These are phyloP conservation scores for Pseudogymnoascus sp. DNA, from an alignment of 2,329 filamentous ascomycete species.

Conservation along the genomic window DNA sequence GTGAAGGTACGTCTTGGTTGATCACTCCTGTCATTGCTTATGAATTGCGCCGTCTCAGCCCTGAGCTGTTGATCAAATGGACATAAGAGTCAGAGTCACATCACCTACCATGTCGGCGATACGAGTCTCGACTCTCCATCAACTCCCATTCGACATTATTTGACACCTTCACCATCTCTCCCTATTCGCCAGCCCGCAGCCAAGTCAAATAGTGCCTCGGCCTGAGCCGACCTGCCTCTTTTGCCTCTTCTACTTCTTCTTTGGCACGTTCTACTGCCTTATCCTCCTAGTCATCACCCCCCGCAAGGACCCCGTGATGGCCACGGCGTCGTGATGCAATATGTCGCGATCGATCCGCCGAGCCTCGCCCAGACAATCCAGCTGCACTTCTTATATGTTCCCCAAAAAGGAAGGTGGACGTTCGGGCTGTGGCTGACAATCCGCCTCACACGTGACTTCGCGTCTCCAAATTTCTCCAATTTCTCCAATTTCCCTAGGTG, in stretches of 20 bases:
- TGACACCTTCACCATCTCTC: background rate
- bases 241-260: background rate
- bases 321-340: constrained; percentile 1
- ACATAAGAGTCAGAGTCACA: background rate
- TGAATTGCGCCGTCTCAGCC: background rate
- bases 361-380: background rate
- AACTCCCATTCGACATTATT: background rate
- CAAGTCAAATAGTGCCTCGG: background rate
- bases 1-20: background rate
- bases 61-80: background rate
- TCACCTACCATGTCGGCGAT: background rate
- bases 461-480: background rate
- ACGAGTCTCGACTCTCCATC: background rate
- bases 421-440: constrained; percentile 2
- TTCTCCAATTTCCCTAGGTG: constrained; percentile 1
- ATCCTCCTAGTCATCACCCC: background rate
- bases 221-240: background rate
- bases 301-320: background rate
- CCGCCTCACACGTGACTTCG: background rate
- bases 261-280: background rate
- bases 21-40: background rate
- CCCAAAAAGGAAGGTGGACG: background rate
- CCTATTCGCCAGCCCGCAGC: background rate
- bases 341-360: constrained; percentile 1
- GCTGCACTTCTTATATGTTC: background rate